Conservation (phyloP, 73 alveolate genomes). For the Tetrahymena elliotti region DNA sequence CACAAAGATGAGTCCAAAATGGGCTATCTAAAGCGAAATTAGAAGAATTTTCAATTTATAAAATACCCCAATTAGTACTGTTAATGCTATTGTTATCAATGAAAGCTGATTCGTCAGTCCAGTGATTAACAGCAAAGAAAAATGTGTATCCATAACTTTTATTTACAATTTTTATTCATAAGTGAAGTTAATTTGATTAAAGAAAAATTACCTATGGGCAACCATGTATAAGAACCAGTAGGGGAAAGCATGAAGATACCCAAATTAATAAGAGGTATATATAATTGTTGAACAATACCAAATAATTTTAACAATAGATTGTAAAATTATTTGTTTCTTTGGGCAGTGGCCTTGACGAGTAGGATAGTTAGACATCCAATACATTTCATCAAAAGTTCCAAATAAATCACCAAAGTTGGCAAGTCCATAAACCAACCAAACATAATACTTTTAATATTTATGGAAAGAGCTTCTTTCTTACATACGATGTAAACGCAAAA, state of each 20-base stretch:
- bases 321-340: conserved; percentile 19
- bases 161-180: neutral
- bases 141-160: conserved; percentile 52
- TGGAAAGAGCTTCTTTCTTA: conserved; percentile 45
- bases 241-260: conserved; percentile 43
- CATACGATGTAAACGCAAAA: conserved; percentile 48
- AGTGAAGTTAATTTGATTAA: neutral
- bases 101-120: conserved; percentile 68
- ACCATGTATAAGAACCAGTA: conserved; percentile 50
- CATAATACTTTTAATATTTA: conserved; percentile 51
- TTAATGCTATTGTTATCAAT: conserved; percentile 49
- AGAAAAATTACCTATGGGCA: neutral
- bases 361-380: conserved; percentile 67
- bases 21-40: conserved; percentile 52
- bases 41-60: conserved; percentile 57
- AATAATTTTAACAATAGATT: conserved; percentile 35
- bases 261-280: conserved; percentile 35
- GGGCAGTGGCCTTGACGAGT: conserved; percentile 57
- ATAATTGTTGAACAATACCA: conserved; percentile 42
- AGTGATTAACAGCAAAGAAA: conserved; percentile 67
- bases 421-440: conserved; percentile 40
- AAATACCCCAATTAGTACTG: conserved; percentile 64
- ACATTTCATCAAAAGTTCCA: conserved; percentile 65
- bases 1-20: conserved; percentile 58
- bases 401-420: conserved; percentile 62